Evolutionary conservation across 306 rosid species (phyloP).

Genomic region (Styphnolobium japonicum): DNA sequence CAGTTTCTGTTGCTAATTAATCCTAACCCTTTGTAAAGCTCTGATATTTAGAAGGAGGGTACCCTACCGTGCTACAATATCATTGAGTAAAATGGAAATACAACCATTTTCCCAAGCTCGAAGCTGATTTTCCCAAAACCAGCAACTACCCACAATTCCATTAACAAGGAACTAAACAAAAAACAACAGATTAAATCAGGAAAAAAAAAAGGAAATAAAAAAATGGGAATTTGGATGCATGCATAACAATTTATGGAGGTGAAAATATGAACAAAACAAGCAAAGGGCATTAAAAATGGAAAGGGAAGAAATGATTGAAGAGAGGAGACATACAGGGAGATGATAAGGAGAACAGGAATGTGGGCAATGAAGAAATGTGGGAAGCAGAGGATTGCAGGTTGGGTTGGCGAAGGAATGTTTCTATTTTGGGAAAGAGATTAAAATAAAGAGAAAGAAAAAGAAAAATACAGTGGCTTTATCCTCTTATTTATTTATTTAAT

Average conservation of each 20-base stretch:
- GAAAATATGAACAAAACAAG: no score
- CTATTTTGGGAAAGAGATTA: background rate
- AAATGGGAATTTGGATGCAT: background rate
- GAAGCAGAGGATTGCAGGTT: background rate
- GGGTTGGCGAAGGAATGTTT: background rate
- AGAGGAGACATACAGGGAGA: slow-evolving; percentile 13
- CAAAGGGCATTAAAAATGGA: no score
- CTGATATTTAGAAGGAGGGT: background rate
- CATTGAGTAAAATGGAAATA: background rate
- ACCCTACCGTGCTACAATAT: background rate
- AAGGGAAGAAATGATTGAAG: background rate
- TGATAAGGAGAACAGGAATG: background rate
- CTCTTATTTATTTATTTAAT: background rate
- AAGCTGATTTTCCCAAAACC: background rate
- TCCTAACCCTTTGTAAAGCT: background rate
- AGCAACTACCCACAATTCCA: background rate
- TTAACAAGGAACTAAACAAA: background rate
- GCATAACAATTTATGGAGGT: background rate
- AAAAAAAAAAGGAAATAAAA: background rate
- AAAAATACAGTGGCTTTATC: background rate
- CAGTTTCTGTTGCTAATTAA: background rate
- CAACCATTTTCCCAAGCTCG: background rate
- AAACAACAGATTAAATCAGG: background rate
- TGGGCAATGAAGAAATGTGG: slow-evolving; percentile 20
- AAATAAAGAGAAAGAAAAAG: background rate